Conservation (phyloP, 1,139 yeast species). For the Magnusiomyces ingens region DNA sequence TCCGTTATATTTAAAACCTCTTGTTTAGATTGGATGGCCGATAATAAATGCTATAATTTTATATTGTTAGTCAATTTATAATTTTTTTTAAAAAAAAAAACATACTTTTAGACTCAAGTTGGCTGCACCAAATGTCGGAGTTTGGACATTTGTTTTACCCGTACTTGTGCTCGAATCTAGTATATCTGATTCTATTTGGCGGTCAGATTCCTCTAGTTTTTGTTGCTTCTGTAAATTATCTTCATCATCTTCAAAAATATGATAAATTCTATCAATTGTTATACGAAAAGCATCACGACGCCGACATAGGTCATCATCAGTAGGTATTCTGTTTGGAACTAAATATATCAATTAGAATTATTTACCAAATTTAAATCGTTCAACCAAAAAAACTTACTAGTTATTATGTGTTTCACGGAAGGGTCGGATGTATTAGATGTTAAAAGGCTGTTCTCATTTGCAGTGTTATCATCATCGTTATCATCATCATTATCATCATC, state of each 20-base stretch:
- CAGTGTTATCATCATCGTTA: constrained; percentile 20
- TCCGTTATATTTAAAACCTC: constrained; percentile 73
- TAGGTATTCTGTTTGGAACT: constrained; percentile 17
- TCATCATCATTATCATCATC: constrained; percentile 28
- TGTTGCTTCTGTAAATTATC: constrained; percentile 72
- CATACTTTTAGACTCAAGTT: constrained; percentile 53
- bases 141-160: constrained; percentile 21
- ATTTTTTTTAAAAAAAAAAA: not conserved
- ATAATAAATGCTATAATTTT: constrained; percentile 59
- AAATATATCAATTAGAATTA: constrained; percentile 6
- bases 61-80: not conserved
- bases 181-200: constrained; percentile 47
- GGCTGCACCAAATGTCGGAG: constrained; percentile 68
- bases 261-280: constrained; percentile 45
- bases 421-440: not conserved
- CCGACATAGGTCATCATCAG: constrained; percentile 20
- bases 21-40: constrained; percentile 71
- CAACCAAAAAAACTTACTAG: constrained; percentile 14
- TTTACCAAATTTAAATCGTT: constrained; percentile 1
- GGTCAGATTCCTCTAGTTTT: constrained; percentile 73
- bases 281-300: constrained; percentile 15
- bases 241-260: constrained; percentile 74
- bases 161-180: constrained; percentile 15
- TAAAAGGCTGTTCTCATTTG: constrained; percentile 5
- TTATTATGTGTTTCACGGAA: constrained; percentile 13